These are phyloP conservation scores for Globisporangium carolinianum DNA, from an alignment of 352 stramenopile species.

Conservation along the genomic window DNA sequence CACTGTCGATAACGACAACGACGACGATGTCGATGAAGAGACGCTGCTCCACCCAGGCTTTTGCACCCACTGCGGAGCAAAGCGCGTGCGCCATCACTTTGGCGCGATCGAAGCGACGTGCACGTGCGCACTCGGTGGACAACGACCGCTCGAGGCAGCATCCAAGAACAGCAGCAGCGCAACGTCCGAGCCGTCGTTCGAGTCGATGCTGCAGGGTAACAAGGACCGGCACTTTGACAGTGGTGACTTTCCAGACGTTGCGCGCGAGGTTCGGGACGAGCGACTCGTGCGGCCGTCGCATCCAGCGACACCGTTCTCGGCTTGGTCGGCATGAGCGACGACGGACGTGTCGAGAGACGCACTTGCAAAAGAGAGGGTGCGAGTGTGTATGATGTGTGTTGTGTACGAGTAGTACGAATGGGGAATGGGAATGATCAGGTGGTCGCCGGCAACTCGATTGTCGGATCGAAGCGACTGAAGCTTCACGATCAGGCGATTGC, in stretches of 20 bases:
- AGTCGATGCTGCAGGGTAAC: background rate
- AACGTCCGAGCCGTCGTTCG: background rate
- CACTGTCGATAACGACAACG: constrained; percentile 15
- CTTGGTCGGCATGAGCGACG: background rate
- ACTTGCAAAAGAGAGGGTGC: too few species aligned
- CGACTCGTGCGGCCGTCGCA: constrained; percentile 23
- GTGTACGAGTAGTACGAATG: too few species aligned
- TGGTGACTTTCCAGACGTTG: constrained; percentile 15
- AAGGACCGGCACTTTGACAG: background rate
- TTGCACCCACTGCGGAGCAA: constrained; percentile 35
- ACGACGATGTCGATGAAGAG: constrained; percentile 9
- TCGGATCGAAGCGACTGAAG: too few species aligned
- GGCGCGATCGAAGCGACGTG: constrained; percentile 38
- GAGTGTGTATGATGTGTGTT: too few species aligned
- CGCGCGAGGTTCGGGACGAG: constrained; percentile 22
- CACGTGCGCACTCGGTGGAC: constrained; percentile 20
- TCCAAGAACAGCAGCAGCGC: background rate
- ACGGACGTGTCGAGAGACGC: background rate
- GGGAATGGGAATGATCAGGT: too few species aligned
- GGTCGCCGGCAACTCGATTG: too few species aligned
- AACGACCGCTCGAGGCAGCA: background rate
- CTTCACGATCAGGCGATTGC: background rate
- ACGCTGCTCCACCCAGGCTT: constrained; percentile 19
- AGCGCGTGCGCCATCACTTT: constrained; percentile 32
- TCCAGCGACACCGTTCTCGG: background rate